Percentiles rank a stretch among this genome's conserved stretches.
Evolutionary conservation across 176 grass and related monocot species (phyloP).

Genomic region (Musa schizocarpa): DNA sequence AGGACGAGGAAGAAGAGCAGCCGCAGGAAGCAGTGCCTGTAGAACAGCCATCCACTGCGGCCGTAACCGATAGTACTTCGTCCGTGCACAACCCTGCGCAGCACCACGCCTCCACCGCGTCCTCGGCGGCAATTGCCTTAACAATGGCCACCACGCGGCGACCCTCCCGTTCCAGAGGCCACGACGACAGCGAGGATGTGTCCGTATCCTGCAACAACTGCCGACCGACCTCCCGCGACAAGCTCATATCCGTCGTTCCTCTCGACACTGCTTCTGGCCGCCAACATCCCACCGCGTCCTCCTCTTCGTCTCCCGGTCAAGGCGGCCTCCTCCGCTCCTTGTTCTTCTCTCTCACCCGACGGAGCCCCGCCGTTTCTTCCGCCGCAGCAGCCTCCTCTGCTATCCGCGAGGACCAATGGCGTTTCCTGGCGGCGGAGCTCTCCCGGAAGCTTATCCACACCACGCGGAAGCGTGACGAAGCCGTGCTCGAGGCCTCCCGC

Average conservation of each 20-base stretch:
- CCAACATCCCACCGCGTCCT: constrained; percentile 24
- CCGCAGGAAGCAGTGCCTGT: background rate
- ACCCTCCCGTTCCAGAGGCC: constrained; percentile 28
- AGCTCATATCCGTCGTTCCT: constrained; percentile 7
- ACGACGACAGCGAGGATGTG: constrained; percentile 22
- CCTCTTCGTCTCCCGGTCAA: constrained; percentile 38
- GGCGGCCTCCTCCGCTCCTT: constrained; percentile 55
- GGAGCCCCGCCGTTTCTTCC: constrained; percentile 38
- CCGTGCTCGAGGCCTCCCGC: constrained; percentile 58
- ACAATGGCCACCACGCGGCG: constrained; percentile 14
- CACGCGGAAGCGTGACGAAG: constrained; percentile 74
- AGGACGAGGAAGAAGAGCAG: background rate
- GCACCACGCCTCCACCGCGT: constrained; percentile 20
- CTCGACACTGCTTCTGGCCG: background rate
- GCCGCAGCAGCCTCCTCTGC: constrained; percentile 24
- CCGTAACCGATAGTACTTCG: constrained; percentile 20
- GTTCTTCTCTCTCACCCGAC: constrained; percentile 34
- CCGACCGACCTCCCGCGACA: constrained; percentile 27
- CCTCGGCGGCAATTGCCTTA: background rate
- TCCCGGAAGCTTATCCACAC: constrained; percentile 59
- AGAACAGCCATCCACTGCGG: background rate
- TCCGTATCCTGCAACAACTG: constrained; percentile 50
- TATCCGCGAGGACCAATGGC: constrained; percentile 48
- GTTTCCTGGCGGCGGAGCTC: constrained; percentile 54
- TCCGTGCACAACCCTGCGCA: constrained; percentile 45